Evolutionary conservation across 2,329 filamentous ascomycete genomes (phyloP).

Genomic region (Talaromyces sp.): DNA sequence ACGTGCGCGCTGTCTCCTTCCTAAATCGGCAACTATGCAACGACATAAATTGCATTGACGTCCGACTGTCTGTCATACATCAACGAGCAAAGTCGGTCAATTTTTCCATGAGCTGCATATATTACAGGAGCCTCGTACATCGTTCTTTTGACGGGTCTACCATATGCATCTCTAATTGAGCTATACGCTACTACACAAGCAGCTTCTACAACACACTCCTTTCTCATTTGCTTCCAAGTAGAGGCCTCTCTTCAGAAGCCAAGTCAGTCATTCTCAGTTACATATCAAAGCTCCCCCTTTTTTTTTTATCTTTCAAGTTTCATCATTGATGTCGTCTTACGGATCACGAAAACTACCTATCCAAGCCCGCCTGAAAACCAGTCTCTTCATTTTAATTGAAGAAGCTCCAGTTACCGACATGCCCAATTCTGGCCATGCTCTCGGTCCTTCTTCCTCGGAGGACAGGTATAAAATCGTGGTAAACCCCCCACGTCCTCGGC

Average conservation of each 20-base stretch:
- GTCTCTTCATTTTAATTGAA: background rate
- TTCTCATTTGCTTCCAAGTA: slow-evolving; percentile 23
- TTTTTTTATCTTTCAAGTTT: slow-evolving; percentile 2
- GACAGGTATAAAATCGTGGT: background rate
- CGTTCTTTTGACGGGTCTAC: slow-evolving; percentile 16
- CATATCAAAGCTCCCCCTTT: slow-evolving; percentile 3
- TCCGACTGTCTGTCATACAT: background rate
- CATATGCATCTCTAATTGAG: slow-evolving; percentile 12
- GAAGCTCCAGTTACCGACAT: background rate
- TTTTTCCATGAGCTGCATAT: background rate
- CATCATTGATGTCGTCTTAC: background rate
- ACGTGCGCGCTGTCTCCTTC: slow-evolving; percentile 17
- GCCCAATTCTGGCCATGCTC: background rate
- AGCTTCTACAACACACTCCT: slow-evolving; percentile 27
- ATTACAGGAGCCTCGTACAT: background rate
- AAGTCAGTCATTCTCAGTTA: slow-evolving; percentile 15
- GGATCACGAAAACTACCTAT: background rate
- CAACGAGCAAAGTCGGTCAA: background rate
- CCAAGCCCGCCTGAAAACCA: background rate
- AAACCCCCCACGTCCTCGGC: background rate
- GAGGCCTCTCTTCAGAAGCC: slow-evolving; percentile 18
- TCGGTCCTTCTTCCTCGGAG: background rate
- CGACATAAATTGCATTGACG: background rate
- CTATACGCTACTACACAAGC: slow-evolving; percentile 14
- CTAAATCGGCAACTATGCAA: slow-evolving; percentile 10